Percentiles rank a stretch among this genome's conserved stretches.
Conservation (phyloP, 2,329 filamentous ascomycete genomes). For the Dactylellina drechsleri region DNA sequence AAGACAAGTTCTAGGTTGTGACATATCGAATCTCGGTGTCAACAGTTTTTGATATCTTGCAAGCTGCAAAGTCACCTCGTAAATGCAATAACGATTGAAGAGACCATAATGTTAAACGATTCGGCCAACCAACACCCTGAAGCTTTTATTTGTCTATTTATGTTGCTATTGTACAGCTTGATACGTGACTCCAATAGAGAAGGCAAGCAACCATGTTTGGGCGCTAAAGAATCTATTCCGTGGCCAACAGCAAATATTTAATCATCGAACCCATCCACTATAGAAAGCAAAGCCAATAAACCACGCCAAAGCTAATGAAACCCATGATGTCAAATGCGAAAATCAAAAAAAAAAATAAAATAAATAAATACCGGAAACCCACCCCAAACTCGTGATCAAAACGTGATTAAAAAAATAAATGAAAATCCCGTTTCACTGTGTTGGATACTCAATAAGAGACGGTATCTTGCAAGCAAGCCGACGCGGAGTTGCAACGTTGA, state of each 20-base stretch:
- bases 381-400: neutral
- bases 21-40: too few species aligned
- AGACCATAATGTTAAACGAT: too few species aligned
- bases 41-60: too few species aligned
- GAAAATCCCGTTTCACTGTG: neutral
- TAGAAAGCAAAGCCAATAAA: slow-evolving; percentile 34
- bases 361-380: neutral
- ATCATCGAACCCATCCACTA: slow-evolving; percentile 33
- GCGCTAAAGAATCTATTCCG: slow-evolving; percentile 40
- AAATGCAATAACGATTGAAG: too few species aligned
- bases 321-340: slow-evolving; percentile 11
- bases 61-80: too few species aligned
- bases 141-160: slow-evolving; percentile 19
- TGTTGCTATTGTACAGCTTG: slow-evolving; percentile 27
- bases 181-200: slow-evolving; percentile 18
- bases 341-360: neutral
- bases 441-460: too few species aligned
- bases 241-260: slow-evolving; percentile 12
- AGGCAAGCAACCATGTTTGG: slow-evolving; percentile 8
- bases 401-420: neutral
- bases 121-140: too few species aligned
- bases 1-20: too few species aligned
- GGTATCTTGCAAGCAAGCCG: too few species aligned
- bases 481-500: too few species aligned
- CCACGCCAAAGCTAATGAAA: slow-evolving; percentile 38